These are phyloP conservation scores for Gamarada debralockiae DNA, from an alignment of 495 filamentous ascomycete genomes.

Conservation along the genomic window DNA sequence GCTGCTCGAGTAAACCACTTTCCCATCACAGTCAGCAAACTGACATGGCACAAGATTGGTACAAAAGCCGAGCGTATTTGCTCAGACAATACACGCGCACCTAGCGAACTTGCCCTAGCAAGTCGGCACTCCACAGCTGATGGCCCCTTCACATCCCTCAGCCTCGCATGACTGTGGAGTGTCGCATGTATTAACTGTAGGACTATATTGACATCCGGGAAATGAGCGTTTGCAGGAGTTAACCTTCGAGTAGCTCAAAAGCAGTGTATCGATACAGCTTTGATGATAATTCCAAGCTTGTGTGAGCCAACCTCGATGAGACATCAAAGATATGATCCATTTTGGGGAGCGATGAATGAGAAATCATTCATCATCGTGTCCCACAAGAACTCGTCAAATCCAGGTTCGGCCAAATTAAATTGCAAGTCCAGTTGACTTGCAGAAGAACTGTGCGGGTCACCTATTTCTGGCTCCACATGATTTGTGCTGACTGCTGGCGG, in stretches of 20 bases:
- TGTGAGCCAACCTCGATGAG: constrained; percentile 9
- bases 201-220: constrained; percentile 7
- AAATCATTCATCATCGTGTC: constrained; percentile 14
- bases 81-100: no score
- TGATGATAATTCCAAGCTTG: constrained; percentile 12
- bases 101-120: no score
- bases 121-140: constrained; percentile 6
- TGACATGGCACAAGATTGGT: no score
- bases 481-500: constrained; percentile 13
- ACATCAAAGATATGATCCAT: constrained; percentile 9
- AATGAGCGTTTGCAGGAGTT: constrained; percentile 11
- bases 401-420: constrained; percentile 11
- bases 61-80: no score
- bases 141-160: constrained; percentile 6
- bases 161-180: constrained; percentile 8
- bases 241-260: constrained; percentile 8
- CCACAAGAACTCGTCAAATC: constrained; percentile 12
- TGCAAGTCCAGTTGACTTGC: constrained; percentile 12
- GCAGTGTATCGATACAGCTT: constrained; percentile 3
- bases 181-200: constrained; percentile 9
- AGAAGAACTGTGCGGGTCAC: constrained; percentile 12
- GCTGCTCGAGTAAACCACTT: no score
- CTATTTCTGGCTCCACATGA: constrained; percentile 10
- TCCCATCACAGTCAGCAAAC: no score
- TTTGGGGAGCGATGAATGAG: constrained; percentile 8